phyloP scores from a whole-genome alignment of 345 rosid species.

The Noccaea bulbosa region DNA sequence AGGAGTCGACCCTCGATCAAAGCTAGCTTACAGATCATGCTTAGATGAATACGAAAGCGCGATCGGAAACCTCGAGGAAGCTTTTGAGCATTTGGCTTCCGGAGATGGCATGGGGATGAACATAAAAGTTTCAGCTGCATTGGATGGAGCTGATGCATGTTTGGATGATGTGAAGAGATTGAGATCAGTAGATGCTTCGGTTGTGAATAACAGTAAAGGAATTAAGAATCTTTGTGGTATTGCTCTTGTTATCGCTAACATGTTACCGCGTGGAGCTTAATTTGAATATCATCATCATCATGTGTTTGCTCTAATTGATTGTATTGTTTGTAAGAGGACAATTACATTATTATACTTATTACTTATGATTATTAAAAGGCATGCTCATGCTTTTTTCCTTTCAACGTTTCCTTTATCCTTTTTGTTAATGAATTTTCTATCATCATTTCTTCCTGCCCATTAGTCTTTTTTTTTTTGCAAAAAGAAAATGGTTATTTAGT shows the following conservation, averaged over 20 bases:
- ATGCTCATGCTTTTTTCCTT: neutral
- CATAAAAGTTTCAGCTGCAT: slow-evolving; percentile 40
- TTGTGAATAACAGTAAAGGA: slow-evolving; percentile 32
- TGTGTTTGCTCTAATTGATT: slow-evolving; percentile 21
- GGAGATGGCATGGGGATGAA: slow-evolving; percentile 38
- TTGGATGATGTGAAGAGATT: slow-evolving; percentile 42
- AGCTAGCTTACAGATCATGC: slow-evolving; percentile 40
- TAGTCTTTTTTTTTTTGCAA: too few relatives aligned
- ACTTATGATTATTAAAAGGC: neutral
- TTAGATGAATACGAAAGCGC: slow-evolving; percentile 33
- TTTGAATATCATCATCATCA: slow-evolving; percentile 15
- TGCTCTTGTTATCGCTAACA: slow-evolving; percentile 44
- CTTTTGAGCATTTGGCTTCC: slow-evolving; percentile 33
- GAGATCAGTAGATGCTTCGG: slow-evolving; percentile 36
- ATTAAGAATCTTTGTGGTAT: slow-evolving; percentile 43
- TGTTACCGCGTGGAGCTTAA: slow-evolving; percentile 40
- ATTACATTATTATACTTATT: neutral
- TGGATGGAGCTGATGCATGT: slow-evolving; percentile 42
- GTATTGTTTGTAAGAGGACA: slow-evolving; percentile 27
- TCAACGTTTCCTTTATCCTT: neutral
- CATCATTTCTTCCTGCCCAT: neutral
- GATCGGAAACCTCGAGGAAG: slow-evolving; percentile 26
- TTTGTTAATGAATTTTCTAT: neutral
- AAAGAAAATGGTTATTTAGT: too few relatives aligned
- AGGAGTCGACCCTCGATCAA: slow-evolving; percentile 41